A percentile compares a stretch with the other conserved stretches of the same genome.
Evolutionary conservation across 2,329 filamentous ascomycete species (phyloP).

Genomic region (Sordariomycetes sp.): DNA sequence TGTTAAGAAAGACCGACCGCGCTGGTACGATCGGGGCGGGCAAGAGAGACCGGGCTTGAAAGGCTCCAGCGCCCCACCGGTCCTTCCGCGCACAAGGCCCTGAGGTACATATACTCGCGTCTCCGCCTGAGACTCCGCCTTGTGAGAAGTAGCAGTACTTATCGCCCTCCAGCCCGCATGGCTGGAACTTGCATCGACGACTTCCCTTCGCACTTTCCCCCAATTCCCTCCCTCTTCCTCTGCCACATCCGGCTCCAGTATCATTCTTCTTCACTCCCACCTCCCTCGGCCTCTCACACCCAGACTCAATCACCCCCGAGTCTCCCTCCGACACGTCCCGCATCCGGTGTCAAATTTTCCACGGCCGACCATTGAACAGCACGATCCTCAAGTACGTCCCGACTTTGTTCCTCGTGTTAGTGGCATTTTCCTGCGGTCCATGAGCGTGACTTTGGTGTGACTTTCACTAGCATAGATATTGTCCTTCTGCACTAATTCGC

Average conservation of each 20-base stretch:
- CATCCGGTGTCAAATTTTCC: too few species aligned
- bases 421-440: not conserved
- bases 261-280: not conserved
- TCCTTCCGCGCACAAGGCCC: not conserved
- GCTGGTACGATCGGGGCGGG: not conserved
- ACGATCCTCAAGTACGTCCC: too few species aligned
- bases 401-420: not conserved
- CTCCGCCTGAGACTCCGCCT: not conserved
- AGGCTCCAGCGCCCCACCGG: not conserved
- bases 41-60: not conserved
- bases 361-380: too few species aligned
- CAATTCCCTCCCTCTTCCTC: not conserved
- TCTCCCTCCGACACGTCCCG: not conserved
- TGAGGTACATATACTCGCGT: not conserved
- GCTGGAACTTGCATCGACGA: not conserved
- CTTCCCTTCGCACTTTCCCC: not conserved
- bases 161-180: not conserved
- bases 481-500: too few species aligned
- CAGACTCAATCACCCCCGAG: too few species aligned
- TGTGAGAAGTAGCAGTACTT: not conserved
- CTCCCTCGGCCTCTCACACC: too few species aligned
- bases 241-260: not conserved
- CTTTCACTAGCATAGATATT: not conserved
- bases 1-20: not conserved
- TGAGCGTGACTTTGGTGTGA: too few species aligned